A percentile compares a stretch with the other conserved stretches of the same genome.
Evolutionary conservation across 2,329 filamentous ascomycete genomes (phyloP).

Genomic region (Endoconidiophora polonica): DNA sequence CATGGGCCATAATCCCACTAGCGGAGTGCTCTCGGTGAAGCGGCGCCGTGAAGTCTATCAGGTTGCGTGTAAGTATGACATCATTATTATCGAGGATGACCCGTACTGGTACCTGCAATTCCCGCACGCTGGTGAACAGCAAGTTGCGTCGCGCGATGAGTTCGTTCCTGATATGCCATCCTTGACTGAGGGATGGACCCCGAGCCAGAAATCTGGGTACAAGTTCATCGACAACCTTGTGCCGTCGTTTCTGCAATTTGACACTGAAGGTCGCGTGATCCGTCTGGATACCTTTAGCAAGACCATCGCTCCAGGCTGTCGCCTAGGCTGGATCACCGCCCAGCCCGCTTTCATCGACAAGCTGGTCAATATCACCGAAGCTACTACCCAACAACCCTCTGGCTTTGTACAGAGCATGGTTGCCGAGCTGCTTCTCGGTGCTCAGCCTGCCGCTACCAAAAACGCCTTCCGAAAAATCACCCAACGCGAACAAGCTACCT

Average conservation of each 20-base stretch:
- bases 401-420: conserved; percentile 81
- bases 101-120: conserved; percentile 94
- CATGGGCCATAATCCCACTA: conserved; percentile 71
- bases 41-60: conserved; percentile 66
- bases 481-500: conserved; percentile 29
- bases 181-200: conserved; percentile 17
- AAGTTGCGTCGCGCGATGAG: conserved; percentile 31
- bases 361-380: conserved; percentile 51
- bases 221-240: conserved; percentile 68
- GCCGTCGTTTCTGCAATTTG: conserved; percentile 67
- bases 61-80: conserved; percentile 66
- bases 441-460: conserved; percentile 31
- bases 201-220: conserved; percentile 40
- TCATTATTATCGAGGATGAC: conserved; percentile 86
- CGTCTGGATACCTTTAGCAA: conserved; percentile 91
- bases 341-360: conserved; percentile 65
- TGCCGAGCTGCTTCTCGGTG: conserved; percentile 58
- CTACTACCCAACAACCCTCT: conserved; percentile 65
- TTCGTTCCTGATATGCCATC: conserved; percentile 20
- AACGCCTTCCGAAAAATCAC: conserved; percentile 28
- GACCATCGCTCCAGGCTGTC: conserved; percentile 75
- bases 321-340: conserved; percentile 79
- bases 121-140: conserved; percentile 44
- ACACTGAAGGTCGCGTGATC: conserved; percentile 73
- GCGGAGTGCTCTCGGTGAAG: conserved; percentile 53